A percentile compares a stretch with the other conserved stretches of the same genome.
Evolutionary conservation across 78 protist genomes (phyloP).

Genomic region (Dictyostelium intermedium): DNA sequence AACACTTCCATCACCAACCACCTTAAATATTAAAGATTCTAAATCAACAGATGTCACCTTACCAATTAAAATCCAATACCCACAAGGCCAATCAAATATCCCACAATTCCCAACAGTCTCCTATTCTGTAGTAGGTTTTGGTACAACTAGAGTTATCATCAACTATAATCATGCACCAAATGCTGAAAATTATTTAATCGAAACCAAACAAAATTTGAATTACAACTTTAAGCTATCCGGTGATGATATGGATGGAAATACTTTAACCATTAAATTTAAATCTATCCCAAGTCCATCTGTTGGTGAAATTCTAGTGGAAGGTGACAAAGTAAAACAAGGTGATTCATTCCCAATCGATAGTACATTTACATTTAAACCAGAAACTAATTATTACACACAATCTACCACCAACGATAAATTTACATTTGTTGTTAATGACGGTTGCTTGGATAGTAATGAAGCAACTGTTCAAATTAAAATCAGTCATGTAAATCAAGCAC

Average conservation of each 20-base stretch:
- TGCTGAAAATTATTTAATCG: not conserved
- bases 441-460: not conserved
- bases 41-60: not conserved
- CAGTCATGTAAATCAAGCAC: slow-evolving; percentile 9
- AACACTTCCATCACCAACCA: not conserved
- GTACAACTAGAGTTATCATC: not conserved
- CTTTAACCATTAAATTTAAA: not conserved
- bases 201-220: not conserved
- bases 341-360: not conserved
- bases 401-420: not conserved
- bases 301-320: not conserved
- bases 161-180: slow-evolving; percentile 14
- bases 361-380: not conserved
- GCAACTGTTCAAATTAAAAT: not conserved
- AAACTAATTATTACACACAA: not conserved
- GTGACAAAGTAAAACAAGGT: not conserved
- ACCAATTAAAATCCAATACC: not conserved
- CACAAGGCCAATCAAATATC: not conserved
- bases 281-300: not conserved
- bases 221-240: slow-evolving; percentile 16
- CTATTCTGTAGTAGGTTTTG: slow-evolving; percentile 43
- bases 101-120: not conserved
- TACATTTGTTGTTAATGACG: slow-evolving; percentile 8
- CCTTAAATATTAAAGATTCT: not conserved
- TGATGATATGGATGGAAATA: slow-evolving; percentile 47